Evolutionary conservation across 331 rosid genomes (phyloP).

Genomic region (Erythrophleum ivorense): DNA sequence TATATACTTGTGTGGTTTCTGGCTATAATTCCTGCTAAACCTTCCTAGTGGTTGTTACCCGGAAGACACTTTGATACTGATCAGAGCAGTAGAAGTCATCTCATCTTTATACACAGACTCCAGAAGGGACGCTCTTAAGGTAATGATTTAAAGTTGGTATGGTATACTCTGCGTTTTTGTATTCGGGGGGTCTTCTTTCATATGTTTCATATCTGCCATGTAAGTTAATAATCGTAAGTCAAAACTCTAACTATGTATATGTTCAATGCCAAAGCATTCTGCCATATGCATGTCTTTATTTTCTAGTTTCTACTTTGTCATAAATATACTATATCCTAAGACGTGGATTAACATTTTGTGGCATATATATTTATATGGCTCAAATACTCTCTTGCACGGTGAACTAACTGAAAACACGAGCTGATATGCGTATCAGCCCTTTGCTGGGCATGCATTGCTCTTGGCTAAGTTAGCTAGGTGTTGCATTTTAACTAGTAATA

Average conservation of each 20-base stretch:
- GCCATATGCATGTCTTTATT: neutral
- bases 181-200: neutral
- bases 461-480: neutral
- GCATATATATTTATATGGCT: neutral
- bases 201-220: neutral
- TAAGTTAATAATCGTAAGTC: neutral
- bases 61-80: neutral
- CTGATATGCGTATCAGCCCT: neutral
- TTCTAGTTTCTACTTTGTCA: too few species aligned
- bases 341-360: too few species aligned
- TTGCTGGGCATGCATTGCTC: neutral
- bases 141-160: neutral
- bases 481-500: neutral
- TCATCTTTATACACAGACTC: conserved; percentile 1
- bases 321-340: too few species aligned
- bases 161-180: neutral
- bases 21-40: neutral
- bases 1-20: neutral
- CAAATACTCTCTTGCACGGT: neutral
- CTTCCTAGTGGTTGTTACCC: neutral
- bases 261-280: neutral
- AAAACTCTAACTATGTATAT: too few species aligned
- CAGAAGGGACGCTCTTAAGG: neutral
- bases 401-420: neutral
- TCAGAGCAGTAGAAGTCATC: neutral